Conservation (phyloP, 2,329 filamentous ascomycete species). For the Lachnellula subtilissima region DNA sequence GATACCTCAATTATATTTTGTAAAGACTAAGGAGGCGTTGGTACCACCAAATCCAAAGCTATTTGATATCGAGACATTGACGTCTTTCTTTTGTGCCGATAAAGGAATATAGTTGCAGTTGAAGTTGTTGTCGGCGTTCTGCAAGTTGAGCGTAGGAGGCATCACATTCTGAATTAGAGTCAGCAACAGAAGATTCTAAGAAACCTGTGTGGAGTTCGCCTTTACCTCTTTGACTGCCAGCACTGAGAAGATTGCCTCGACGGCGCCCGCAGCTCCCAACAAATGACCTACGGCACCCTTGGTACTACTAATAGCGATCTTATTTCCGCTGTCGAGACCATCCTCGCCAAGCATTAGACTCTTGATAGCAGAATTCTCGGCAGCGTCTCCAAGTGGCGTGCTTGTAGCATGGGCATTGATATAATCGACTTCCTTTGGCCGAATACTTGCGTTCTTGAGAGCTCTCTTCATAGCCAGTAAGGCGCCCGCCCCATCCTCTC, state of each 20-base stretch:
- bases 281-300: conserved; percentile 92
- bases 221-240: conserved; percentile 71
- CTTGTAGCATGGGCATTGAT: conserved; percentile 95
- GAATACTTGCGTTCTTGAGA: conserved; percentile 64
- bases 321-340: conserved; percentile 53
- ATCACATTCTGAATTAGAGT: conserved; percentile 56
- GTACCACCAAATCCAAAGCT: conserved; percentile 98
- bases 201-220: not conserved
- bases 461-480: conserved; percentile 80
- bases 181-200: not conserved
- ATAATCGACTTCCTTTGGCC: conserved; percentile 73
- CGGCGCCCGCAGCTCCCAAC: conserved; percentile 82
- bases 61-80: conserved; percentile 79
- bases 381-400: conserved; percentile 77
- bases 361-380: conserved; percentile 81
- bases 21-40: conserved; percentile 83
- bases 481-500: conserved; percentile 76
- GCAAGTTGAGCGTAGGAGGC: conserved; percentile 82
- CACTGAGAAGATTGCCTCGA: conserved; percentile 83
- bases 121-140: conserved; percentile 60
- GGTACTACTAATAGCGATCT: conserved; percentile 84
- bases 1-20: conserved; percentile 25
- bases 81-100: conserved; percentile 61
- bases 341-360: conserved; percentile 69
- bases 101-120: conserved; percentile 82